A percentile compares a stretch with the other conserved stretches of the same genome.
phyloP scores from a whole-genome alignment of 306 rosid species.

The Pachyrhizus erosus region DNA sequence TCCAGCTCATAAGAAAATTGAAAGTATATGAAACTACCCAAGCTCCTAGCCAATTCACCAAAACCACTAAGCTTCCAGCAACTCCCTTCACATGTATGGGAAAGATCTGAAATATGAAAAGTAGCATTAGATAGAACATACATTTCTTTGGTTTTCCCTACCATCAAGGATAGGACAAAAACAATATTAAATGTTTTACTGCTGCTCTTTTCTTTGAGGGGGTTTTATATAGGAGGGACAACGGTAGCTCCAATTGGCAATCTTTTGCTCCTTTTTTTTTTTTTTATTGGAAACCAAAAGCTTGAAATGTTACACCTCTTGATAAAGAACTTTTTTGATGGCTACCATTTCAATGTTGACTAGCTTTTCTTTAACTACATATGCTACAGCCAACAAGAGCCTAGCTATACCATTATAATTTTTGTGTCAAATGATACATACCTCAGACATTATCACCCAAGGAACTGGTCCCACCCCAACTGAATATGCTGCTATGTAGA shows the following conservation, averaged over 20 bases:
- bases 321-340: neutral
- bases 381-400: neutral
- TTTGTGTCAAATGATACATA: conserved; percentile 40
- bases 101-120: conserved; percentile 63
- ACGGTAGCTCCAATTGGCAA: neutral
- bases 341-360: neutral
- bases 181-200: neutral
- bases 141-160: neutral
- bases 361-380: neutral
- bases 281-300: neutral
- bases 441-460: conserved; percentile 97
- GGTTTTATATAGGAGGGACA: neutral
- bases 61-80: conserved; percentile 82
- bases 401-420: neutral
- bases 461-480: conserved; percentile 88
- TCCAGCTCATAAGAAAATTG: conserved; percentile 85
- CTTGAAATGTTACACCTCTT: neutral
- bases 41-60: conserved; percentile 83
- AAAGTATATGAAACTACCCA: conserved; percentile 83
- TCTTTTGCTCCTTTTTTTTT: neutral
- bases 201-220: neutral
- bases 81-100: conserved; percentile 83
- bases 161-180: neutral
- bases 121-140: neutral
- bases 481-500: conserved; percentile 70